A percentile compares a stretch with the other conserved stretches of the same genome.
phyloP scores from a whole-genome alignment of 306 rosid genomes.

The Cucurbita maxima region DNA sequence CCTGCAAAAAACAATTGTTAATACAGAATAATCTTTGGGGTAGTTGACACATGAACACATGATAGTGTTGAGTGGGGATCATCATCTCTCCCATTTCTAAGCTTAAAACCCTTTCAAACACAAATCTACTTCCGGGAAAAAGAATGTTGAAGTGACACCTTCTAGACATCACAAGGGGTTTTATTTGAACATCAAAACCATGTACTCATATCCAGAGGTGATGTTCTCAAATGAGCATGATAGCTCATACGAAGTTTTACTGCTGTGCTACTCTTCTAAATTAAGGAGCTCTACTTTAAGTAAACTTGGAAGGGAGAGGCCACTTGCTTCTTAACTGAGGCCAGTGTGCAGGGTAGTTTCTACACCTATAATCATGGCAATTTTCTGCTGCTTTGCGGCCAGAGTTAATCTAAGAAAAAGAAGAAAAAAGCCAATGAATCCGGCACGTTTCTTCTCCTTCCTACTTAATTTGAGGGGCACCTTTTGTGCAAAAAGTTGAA shows the following conservation, averaged over 20 bases:
- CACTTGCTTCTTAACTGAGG: not conserved
- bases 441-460: constrained; percentile 7
- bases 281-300: not conserved
- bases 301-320: not conserved
- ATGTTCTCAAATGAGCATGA: not conserved
- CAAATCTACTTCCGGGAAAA: not conserved
- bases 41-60: not conserved
- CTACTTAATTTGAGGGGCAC: constrained; percentile 1
- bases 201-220: not conserved
- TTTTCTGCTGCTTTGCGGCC: constrained; percentile 1
- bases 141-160: not conserved
- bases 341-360: not conserved
- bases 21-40: not conserved
- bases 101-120: not conserved
- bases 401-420: not conserved
- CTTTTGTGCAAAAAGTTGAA: not conserved
- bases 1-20: not conserved
- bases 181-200: not conserved
- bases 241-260: not conserved
- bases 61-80: not conserved
- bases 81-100: not conserved
- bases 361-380: not conserved
- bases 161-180: not conserved
- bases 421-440: constrained; percentile 2
- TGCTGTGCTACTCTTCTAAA: not conserved